phyloP scores from a whole-genome alignment of 176 grass and related monocot species.

The Musa schizocarpa region DNA sequence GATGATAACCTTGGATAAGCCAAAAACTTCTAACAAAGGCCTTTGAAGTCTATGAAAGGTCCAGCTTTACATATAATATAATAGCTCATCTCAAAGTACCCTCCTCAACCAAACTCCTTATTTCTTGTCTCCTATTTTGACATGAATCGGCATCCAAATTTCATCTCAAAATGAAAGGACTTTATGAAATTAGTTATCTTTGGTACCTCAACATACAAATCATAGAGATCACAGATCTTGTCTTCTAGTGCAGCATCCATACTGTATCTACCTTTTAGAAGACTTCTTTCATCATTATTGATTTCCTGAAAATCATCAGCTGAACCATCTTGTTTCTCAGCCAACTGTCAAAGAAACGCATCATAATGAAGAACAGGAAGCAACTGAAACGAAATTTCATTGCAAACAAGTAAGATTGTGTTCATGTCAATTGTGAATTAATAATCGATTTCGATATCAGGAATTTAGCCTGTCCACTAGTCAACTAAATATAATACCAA shows the following conservation, averaged over 20 bases:
- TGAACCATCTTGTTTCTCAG: conserved; percentile 50
- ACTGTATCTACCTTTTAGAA: conserved; percentile 54
- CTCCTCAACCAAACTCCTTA: no score
- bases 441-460: neutral
- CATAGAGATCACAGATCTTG: conserved; percentile 95
- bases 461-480: neutral
- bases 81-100: no score
- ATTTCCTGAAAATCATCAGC: conserved; percentile 70
- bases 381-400: neutral
- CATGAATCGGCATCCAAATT: neutral
- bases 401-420: neutral
- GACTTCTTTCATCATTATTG: conserved; percentile 42
- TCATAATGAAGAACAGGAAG: neutral
- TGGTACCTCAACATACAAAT: conserved; percentile 97
- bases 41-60: no score
- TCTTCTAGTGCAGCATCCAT: conserved; percentile 82
- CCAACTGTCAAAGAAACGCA: conserved; percentile 13
- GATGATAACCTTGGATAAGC: neutral
- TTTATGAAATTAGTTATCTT: neutral
- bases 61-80: no score
- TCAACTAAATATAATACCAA: neutral
- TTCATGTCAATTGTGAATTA: neutral
- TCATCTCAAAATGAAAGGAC: neutral
- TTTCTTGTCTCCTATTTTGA: no score
- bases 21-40: no score